These are phyloP conservation scores for Suillus weaverae DNA, from an alignment of 768 basidiomycete species.

Conservation along the genomic window DNA sequence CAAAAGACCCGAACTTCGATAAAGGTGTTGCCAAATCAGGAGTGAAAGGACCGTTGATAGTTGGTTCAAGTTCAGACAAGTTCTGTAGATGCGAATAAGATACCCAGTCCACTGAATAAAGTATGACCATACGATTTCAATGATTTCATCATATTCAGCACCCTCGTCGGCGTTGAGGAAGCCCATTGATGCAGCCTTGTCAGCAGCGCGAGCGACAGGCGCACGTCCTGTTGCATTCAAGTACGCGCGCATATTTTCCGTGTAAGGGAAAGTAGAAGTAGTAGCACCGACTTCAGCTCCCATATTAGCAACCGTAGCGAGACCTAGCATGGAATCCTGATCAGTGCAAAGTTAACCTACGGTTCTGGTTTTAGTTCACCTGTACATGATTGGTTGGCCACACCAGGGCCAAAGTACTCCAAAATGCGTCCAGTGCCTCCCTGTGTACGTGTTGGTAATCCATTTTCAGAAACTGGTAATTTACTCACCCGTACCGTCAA, in stretches of 20 bases:
- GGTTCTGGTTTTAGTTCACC: conserved; percentile 42
- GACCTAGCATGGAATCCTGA: conserved; percentile 42
- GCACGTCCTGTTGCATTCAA: conserved; percentile 86
- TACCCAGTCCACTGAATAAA: not conserved
- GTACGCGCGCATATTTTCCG: conserved; percentile 84
- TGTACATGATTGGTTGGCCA: conserved; percentile 87
- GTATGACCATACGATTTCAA: conserved; percentile 73
- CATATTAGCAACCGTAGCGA: conserved; percentile 98
- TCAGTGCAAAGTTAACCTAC: not conserved
- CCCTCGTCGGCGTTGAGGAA: conserved; percentile 84
- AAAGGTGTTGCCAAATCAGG: conserved; percentile 95
- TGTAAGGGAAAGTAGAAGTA: conserved; percentile 97
- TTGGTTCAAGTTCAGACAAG: conserved; percentile 85
- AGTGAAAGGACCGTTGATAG: conserved; percentile 96
- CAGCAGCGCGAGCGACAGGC: conserved; percentile 84
- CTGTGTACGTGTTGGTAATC: conserved; percentile 37
- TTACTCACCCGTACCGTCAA: conserved; percentile 85
- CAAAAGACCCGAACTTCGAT: conserved; percentile 80
- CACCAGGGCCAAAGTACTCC: conserved; percentile 96
- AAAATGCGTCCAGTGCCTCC: conserved; percentile 95
- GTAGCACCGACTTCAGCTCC: conserved; percentile 99
- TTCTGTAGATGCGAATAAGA: conserved; percentile 49
- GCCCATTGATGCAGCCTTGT: conserved; percentile 73
- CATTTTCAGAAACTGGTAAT: not conserved
- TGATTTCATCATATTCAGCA: conserved; percentile 91